Base-by-base conservation (phyloP, 2,329 filamentous ascomycete genomes). In the Aspergillus candidus region DNA sequence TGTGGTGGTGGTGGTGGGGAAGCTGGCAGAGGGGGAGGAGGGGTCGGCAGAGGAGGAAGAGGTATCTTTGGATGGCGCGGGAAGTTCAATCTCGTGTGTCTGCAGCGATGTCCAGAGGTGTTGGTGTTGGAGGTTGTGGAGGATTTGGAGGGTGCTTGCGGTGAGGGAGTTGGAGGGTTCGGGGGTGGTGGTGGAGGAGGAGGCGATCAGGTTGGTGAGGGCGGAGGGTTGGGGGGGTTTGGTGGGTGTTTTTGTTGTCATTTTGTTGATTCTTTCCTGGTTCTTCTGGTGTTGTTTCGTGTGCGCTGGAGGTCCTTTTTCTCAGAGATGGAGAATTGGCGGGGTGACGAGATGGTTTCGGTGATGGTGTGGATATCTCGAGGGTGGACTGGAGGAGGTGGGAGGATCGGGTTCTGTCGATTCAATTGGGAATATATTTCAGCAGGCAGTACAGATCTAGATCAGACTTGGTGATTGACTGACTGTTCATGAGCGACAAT, bases 111-210 rank as follows among this genome's bases (percentile, higher is more conserved):
- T 74, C 80, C 80, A 84, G 32, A 72, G 64, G 60, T 84, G 80
- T 59, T 83, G 78, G 63, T 80, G 70, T 58, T 76, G 72, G 52
- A 84, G 77, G 62, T 83, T 83, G 66, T 84, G 79, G 38, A 76
- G 70, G 54, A 82, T 71, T 61, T 82, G 77, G 38, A 76, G 62
- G 7, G 78, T 74, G 46, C 80, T 74, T 47, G 75, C 67, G 54
- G 62, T 55, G 45, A 57, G 48, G 4, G 66, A 59, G 33, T 54
- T 48, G 6, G 46, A 39, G 4, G 58, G 48, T 32, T 55, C 48
- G 31, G 22, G 7, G 22, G 22, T 27, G 22, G 22, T 22, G 18
- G n/a, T 5, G 22, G 53, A 49, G 32, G 60, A 52, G 27, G 58
- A 48, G n/a, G 61, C 47, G 42, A 73, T 66, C 41, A 71, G 63